Evolutionary conservation across 2,329 filamentous ascomycete genomes (phyloP).

Genomic region (Botrytis fabae): DNA sequence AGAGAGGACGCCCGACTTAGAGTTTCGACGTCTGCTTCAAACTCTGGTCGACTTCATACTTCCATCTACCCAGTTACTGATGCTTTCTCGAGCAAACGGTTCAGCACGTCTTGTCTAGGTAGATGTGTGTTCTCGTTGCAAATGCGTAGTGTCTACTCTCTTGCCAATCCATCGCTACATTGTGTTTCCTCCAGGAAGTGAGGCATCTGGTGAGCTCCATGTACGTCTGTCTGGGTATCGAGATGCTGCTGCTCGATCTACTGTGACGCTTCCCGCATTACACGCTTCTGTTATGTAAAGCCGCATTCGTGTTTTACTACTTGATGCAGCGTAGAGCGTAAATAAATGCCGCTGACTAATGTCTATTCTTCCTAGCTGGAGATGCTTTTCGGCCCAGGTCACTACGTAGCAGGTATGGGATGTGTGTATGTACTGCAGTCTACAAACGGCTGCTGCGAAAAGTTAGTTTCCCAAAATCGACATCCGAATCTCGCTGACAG

Average conservation of each 20-base stretch:
- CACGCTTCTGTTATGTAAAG: neutral
- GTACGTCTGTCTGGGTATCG: neutral
- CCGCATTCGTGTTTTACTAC: neutral
- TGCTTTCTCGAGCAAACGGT: neutral
- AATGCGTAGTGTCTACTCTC: neutral
- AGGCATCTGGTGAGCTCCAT: too few relatives aligned
- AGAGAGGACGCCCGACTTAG: neutral
- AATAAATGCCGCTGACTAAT: neutral
- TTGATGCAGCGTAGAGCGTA: neutral
- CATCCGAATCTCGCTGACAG: neutral
- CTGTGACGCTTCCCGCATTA: neutral
- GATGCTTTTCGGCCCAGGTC: neutral
- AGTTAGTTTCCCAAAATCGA: neutral
- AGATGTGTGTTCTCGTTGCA: neutral
- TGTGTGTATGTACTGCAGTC: neutral
- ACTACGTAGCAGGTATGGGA: neutral
- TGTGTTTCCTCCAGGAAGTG: too few relatives aligned
- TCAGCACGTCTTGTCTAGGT: neutral
- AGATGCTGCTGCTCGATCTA: neutral
- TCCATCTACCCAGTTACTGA: neutral
- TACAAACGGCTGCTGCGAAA: neutral
- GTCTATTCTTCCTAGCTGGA: neutral
- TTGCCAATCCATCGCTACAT: neutral
- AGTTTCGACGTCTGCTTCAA: neutral
- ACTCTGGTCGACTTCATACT: neutral